Conservation (phyloP, 1,139 yeast genomes). For the Debaryomyces singareniensis region DNA sequence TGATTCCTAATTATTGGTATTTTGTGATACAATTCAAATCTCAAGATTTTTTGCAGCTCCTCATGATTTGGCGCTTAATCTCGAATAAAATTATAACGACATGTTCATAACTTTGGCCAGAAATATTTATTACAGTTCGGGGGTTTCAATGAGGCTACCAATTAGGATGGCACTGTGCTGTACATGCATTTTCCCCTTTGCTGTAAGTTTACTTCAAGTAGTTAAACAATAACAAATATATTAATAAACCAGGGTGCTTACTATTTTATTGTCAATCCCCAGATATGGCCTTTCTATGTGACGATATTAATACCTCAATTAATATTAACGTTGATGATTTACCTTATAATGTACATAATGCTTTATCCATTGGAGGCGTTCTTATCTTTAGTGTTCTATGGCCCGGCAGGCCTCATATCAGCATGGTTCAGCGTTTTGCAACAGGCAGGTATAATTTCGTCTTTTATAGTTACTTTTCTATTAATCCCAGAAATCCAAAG, state of each 20-base stretch:
- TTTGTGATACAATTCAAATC: no score
- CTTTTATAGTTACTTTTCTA: conserved; percentile 40
- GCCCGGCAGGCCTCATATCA: conserved; percentile 49
- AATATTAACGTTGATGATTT: conserved; percentile 35
- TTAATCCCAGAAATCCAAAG: conserved; percentile 55
- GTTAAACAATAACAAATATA: conserved; percentile 5
- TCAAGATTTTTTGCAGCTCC: no score
- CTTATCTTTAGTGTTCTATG: conserved; percentile 41
- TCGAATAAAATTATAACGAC: no score
- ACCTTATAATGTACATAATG: conserved; percentile 29
- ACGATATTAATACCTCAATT: conserved; percentile 47
- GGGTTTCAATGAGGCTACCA: neutral
- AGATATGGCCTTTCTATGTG: conserved; percentile 47
- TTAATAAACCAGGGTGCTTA: conserved; percentile 26
- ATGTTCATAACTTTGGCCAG: no score
- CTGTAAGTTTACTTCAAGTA: neutral
- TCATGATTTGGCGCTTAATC: no score
- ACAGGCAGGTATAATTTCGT: conserved; percentile 45
- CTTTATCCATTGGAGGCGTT: conserved; percentile 46
- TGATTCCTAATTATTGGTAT: no score
- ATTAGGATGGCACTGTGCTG: neutral
- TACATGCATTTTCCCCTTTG: conserved; percentile 1
- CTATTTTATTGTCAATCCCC: conserved; percentile 39
- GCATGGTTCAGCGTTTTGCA: conserved; percentile 52
- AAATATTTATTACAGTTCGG: neutral